Evolutionary conservation across 352 stramenopile genomes (phyloP).

Genomic region (Pythium sp.): DNA sequence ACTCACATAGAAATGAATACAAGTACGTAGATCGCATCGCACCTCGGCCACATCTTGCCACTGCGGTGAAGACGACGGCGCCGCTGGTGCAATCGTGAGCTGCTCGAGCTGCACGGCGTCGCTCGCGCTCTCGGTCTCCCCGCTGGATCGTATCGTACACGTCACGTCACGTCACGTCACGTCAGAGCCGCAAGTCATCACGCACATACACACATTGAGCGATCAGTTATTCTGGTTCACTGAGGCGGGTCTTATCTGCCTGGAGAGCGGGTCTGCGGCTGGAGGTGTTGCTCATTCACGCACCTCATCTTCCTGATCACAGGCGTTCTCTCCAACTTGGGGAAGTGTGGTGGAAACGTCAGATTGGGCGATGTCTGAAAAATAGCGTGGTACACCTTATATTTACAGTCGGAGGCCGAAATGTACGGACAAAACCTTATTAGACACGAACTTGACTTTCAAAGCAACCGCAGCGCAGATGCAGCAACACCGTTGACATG

Average conservation of each 20-base stretch:
- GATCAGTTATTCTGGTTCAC: background rate
- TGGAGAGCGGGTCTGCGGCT: background rate
- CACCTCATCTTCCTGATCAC: slow-evolving; percentile 17
- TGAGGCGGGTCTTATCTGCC: background rate
- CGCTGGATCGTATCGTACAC: slow-evolving; percentile 20
- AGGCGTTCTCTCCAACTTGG: slow-evolving; percentile 8
- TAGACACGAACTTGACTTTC: background rate
- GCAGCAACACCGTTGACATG: background rate
- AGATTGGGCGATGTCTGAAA: background rate
- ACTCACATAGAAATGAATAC: background rate
- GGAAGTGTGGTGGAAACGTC: slow-evolving; percentile 12
- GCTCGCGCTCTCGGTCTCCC: slow-evolving; percentile 6
- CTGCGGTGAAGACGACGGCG: slow-evolving; percentile 22
- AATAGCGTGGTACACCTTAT: slow-evolving; percentile 7
- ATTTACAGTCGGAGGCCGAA: background rate
- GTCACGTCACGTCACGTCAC: slow-evolving; percentile 10
- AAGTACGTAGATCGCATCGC: background rate
- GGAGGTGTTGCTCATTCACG: background rate
- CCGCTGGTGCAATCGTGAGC: slow-evolving; percentile 26
- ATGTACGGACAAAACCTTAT: background rate
- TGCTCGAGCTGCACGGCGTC: slow-evolving; percentile 23
- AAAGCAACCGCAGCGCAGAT: background rate
- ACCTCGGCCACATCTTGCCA: slow-evolving; percentile 60
- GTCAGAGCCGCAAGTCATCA: background rate
- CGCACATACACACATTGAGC: slow-evolving; percentile 8